phyloP scores from a whole-genome alignment of 202 grass and related monocot genomes.

The Panicum hallii region DNA sequence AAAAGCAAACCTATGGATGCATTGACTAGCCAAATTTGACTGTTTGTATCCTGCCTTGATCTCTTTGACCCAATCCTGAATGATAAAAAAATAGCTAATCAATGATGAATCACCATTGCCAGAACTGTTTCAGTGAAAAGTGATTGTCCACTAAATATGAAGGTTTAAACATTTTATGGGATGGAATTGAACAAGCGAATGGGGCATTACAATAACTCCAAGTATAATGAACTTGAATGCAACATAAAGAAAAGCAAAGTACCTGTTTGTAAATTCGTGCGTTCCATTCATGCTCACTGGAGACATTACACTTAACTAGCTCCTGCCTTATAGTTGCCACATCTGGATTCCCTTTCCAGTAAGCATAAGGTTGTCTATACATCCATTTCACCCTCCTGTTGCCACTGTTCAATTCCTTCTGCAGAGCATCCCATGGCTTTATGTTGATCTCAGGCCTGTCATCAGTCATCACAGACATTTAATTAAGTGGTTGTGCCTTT shows the following conservation, averaged over 20 bases:
- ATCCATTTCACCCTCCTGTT: conserved; percentile 71
- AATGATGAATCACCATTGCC: conserved; percentile 37
- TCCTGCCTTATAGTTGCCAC: conserved; percentile 68
- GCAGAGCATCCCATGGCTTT: conserved; percentile 82
- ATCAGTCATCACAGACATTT: conserved; percentile 37
- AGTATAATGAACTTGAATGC: not conserved
- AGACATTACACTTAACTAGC: conserved; percentile 86
- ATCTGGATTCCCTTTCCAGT: conserved; percentile 94
- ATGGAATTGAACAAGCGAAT: conserved; percentile 5
- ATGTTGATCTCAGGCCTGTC: conserved; percentile 93
- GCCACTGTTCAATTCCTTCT: conserved; percentile 53
- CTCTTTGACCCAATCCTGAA: conserved; percentile 89
- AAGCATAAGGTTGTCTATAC: conserved; percentile 82
- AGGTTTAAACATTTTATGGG: conserved; percentile 20
- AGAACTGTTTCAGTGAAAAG: conserved; percentile 22
- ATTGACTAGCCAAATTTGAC: conserved; percentile 80
- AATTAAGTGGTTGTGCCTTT: conserved; percentile 8
- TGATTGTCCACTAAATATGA: not conserved
- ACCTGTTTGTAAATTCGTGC: conserved; percentile 84
- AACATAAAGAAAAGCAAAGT: conserved; percentile 36
- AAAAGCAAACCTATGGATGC: conserved; percentile 68
- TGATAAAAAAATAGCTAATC: conserved; percentile 10
- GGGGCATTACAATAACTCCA: not conserved
- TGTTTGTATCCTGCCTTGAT: conserved; percentile 79
- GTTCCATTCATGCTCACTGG: conserved; percentile 79